Evolutionary conservation across 257 asterid genomes (phyloP).

Genomic region (Haberlea rhodopensis): DNA sequence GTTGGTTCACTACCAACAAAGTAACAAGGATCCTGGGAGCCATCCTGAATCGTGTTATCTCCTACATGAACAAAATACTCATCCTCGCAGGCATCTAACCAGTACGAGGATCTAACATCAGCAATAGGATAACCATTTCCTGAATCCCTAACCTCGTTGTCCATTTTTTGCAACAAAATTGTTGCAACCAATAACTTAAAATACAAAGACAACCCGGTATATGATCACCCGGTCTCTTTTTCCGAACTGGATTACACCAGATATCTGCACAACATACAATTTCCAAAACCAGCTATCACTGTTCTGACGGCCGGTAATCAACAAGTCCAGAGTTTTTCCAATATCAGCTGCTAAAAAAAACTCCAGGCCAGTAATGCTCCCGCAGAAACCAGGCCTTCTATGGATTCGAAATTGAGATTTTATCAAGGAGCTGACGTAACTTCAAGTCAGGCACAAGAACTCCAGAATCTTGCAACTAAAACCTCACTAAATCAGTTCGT

Average conservation of each 20-base stretch:
- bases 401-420: background rate
- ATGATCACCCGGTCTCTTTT: background rate
- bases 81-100: constrained; percentile 93
- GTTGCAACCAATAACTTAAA: no score
- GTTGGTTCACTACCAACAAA: constrained; percentile 49
- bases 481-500: background rate
- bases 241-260: background rate
- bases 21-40: constrained; percentile 50
- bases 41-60: constrained; percentile 26
- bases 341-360: no score
- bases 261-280: background rate
- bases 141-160: constrained; percentile 42
- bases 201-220: background rate
- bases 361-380: background rate
- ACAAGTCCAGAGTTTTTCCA: background rate
- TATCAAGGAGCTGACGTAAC: background rate
- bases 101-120: constrained; percentile 60
- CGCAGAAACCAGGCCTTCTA: background rate
- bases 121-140: constrained; percentile 28
- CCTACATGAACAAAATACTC: constrained; percentile 59
- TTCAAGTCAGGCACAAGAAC: background rate
- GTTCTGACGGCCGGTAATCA: background rate
- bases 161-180: constrained; percentile 38
- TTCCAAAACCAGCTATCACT: background rate
- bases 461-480: background rate